Conservation (phyloP, 1,284 basidiomycete species). For the Boletus mariae region DNA sequence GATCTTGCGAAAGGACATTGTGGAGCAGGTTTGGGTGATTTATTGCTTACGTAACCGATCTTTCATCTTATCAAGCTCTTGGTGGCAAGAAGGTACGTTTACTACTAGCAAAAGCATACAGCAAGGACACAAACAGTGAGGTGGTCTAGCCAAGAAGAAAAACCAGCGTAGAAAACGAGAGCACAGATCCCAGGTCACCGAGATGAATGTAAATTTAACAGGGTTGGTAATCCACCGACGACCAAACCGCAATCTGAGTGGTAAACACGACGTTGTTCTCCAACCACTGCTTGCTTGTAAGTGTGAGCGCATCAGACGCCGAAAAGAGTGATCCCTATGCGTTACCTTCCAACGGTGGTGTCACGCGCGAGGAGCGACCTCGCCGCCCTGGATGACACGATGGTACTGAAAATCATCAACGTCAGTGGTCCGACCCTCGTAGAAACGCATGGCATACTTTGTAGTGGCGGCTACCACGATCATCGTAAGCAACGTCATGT, state of each 20-base stretch:
- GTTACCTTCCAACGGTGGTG: not conserved
- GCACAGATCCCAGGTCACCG: no score
- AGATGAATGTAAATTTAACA: no score
- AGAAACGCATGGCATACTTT: slow-evolving; percentile 11
- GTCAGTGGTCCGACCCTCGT: not conserved
- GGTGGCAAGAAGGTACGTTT: no score
- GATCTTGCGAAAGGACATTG: slow-evolving; percentile 88
- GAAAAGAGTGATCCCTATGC: not conserved
- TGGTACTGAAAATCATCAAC: slow-evolving; percentile 5
- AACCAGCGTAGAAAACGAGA: no score
- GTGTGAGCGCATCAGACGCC: slow-evolving; percentile 1
- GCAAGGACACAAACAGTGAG: no score
- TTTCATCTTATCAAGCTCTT: not conserved
- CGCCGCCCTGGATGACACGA: slow-evolving; percentile 13
- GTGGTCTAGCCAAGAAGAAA: no score
- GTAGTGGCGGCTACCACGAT: slow-evolving; percentile 3
- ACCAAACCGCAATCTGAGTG: slow-evolving; percentile 13
- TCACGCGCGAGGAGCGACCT: slow-evolving; percentile 9
- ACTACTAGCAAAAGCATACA: no score
- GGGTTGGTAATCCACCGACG: not conserved
- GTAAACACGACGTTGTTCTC: slow-evolving; percentile 8
- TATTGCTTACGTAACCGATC: not conserved
- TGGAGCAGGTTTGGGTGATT: slow-evolving; percentile 1
- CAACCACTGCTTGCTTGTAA: not conserved
- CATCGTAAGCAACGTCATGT: slow-evolving; percentile 2